Base-by-base conservation (phyloP, 2,329 filamentous ascomycete genomes). In the Arthrobotrys pseudoclavata region DNA sequence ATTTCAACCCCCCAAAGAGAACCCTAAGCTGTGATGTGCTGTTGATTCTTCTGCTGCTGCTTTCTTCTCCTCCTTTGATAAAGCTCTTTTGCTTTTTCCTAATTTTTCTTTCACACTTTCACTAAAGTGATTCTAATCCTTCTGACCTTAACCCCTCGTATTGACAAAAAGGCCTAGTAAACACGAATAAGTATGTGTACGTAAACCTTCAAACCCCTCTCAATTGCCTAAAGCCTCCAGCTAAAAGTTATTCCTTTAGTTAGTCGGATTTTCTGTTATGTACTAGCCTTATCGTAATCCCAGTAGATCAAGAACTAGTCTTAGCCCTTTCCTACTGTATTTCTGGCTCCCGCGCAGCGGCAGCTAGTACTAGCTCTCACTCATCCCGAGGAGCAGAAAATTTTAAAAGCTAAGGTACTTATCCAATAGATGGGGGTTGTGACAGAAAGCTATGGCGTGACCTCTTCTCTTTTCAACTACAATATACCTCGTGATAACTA, bases 281-380 rank as follows among this genome's bases (percentile, higher is more conserved):
- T 40, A 40, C 55, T 60, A 60, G 55, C 20, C 55, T 60, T 60
- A 60, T 60, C 55, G 22, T 60, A 60, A 60, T 40, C 55, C 55
- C 20, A 60, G 55, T 29, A 60, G 20, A 60, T 60, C 34, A 40
- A 34, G 10, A 20, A 24, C 18, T 42, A 63, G 60, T 13, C 20
- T 24, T 50, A 60, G 15, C 24, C 24, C 26, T 63, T 48, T 18
- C 45, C 15, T 63, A 20, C 9, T n/a, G 18, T 42, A 64, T 12
- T 71, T 66, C 69, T 60, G 69, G 55, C 69, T 72, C 69, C 69
- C 69, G 69, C 48, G 57, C 60, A 48, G 60, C 69, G 69, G 69
- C 48, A 72, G 50, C 69, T 72, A 72, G 69, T 64, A 57, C 50
- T 72, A 72, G 60, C 69, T 72, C 57, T 40, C 24, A 60, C 37